Base-by-base conservation (phyloP, 1,284 basidiomycete species). In the Naganishia liquefaciens region DNA sequence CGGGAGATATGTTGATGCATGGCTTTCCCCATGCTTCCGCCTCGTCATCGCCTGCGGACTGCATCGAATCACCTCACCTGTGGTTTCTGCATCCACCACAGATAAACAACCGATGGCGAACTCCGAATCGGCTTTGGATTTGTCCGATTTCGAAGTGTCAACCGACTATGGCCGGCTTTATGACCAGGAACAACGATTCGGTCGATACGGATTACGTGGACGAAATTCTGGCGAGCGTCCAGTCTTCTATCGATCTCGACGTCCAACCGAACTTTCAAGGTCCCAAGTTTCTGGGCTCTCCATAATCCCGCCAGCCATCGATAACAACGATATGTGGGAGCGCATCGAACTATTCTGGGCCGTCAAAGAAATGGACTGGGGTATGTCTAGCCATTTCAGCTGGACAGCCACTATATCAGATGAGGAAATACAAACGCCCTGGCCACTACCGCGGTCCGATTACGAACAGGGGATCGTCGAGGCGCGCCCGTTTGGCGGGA, bases 1-100 rank as follows among this genome's bases (percentile, higher is more conserved):
- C 6, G 75, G 75, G 5, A 69, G 72, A 25, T 73, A 73, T 60
- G 69, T 74, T 49, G 74, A 76, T 61, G 74, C 72, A 4, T 75
- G 72, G 72, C 70, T 68, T 39, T 66, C 74, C 6, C 72, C 72
- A 1, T 71, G 73, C 2, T 55, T 69, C 15, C 65, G 72, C n/a
- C 54, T 76, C 11, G 51, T 70, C 50, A 68, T 74, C 13, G 70
- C 68, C 2, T 76, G 75, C 58, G 75, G 74, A 17, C 62, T 75
- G 13, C 74, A 76, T 62, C 66, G 73, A 3, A 67, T 72, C 21
- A 71, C 72, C 2, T 70, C 69, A 3, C 66, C 60, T 21, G 66
- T 69, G 23, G 53, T 71, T 6, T 58, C 1, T 17, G 2, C 43
- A 5, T 7, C n/a, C 2, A 23, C 9, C 7, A 9, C 43, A 19